Conservation (phyloP, 805 yeast species). For the Metschnikowia similis region DNA sequence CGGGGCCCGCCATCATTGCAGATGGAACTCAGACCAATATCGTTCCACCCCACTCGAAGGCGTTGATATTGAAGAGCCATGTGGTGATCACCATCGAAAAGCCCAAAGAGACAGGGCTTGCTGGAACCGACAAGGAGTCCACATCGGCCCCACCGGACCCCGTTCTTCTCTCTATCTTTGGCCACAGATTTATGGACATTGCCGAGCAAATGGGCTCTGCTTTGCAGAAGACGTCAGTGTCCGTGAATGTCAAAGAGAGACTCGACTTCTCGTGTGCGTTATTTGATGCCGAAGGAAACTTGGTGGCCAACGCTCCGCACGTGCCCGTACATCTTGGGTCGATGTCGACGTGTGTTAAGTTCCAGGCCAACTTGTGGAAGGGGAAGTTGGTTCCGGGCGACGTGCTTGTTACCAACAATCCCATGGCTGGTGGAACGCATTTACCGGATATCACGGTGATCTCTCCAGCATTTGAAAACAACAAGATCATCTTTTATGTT, state of each 20-base stretch:
- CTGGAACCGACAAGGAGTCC: not conserved
- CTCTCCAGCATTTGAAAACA: slow-evolving; percentile 69
- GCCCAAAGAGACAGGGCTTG: not conserved
- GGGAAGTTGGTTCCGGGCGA: slow-evolving; percentile 40
- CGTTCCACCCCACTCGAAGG: slow-evolving; percentile 14
- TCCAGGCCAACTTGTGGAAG: slow-evolving; percentile 37
- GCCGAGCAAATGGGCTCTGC: slow-evolving; percentile 43
- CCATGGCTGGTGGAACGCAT: slow-evolving; percentile 42
- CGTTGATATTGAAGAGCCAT: slow-evolving; percentile 16
- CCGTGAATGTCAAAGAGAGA: slow-evolving; percentile 43
- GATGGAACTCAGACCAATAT: slow-evolving; percentile 19
- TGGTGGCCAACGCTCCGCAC: slow-evolving; percentile 46
- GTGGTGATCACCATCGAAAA: slow-evolving; percentile 11
- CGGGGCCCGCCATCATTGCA: slow-evolving; percentile 18
- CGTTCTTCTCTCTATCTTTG: slow-evolving; percentile 18
- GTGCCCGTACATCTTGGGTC: slow-evolving; percentile 45
- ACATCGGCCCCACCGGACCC: slow-evolving; percentile 12
- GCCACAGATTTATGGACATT: slow-evolving; percentile 21
- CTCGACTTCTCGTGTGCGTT: slow-evolving; percentile 45
- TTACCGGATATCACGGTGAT: slow-evolving; percentile 71
- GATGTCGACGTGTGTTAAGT: slow-evolving; percentile 45
- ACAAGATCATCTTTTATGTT: slow-evolving; percentile 67
- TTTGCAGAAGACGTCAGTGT: slow-evolving; percentile 42
- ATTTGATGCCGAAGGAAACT: slow-evolving; percentile 38
- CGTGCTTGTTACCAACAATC: slow-evolving; percentile 42